These are phyloP conservation scores for Lentinus polychrous DNA, from an alignment of 1,284 basidiomycete species.

Conservation along the genomic window DNA sequence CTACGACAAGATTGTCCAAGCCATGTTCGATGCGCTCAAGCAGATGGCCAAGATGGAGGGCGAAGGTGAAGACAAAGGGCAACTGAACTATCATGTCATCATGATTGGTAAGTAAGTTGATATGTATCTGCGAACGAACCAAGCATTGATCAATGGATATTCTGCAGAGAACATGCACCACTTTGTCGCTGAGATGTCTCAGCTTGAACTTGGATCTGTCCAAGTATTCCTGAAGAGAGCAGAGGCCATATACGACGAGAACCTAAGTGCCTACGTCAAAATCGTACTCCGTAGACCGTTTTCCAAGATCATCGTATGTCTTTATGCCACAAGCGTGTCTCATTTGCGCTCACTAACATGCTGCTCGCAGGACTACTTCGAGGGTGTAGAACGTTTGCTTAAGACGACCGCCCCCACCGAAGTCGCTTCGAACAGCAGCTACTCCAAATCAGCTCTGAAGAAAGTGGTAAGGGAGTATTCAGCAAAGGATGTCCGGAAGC, in stretches of 20 bases:
- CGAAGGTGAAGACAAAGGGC: conserved; percentile 91
- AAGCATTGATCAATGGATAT: conserved; percentile 1
- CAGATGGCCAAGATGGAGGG: conserved; percentile 92
- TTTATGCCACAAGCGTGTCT: background rate
- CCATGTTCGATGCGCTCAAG: conserved; percentile 90
- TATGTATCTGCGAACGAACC: background rate
- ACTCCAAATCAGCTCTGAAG: conserved; percentile 73
- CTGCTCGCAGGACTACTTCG: conserved; percentile 79
- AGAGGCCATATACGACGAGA: conserved; percentile 83
- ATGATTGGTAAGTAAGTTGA: conserved; percentile 81
- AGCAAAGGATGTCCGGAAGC: conserved; percentile 83
- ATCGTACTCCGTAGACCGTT: conserved; percentile 85
- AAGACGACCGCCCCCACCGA: conserved; percentile 79
- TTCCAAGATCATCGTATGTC: conserved; percentile 76
- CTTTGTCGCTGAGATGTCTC: conserved; percentile 78
- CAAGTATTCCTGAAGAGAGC: conserved; percentile 67
- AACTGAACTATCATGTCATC: conserved; percentile 94
- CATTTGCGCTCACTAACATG: background rate
- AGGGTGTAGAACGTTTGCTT: conserved; percentile 83
- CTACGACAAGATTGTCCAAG: conserved; percentile 82
- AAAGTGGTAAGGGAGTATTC: conserved; percentile 84
- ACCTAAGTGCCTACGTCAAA: conserved; percentile 80
- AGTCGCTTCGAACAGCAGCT: conserved; percentile 71
- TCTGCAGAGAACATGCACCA: conserved; percentile 90
- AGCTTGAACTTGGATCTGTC: conserved; percentile 65